Conservation (phyloP, 179 eudicot species). For the Beta lomatogona region DNA sequence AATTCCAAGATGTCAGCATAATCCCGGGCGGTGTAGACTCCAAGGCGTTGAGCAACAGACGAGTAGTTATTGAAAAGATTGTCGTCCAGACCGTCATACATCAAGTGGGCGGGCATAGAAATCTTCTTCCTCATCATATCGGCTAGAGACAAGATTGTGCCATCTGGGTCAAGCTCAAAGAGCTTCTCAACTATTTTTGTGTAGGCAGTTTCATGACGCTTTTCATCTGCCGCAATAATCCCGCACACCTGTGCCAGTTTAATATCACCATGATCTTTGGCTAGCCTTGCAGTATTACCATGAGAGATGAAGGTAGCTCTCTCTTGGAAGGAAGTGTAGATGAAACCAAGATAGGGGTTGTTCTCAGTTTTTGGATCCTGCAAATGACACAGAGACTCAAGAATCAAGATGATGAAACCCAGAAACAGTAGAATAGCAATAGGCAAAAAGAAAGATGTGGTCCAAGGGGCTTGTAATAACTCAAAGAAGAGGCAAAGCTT, state of each 20-base stretch:
- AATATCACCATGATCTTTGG: slow-evolving; percentile 49
- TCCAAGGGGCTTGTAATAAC: not conserved
- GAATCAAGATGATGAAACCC: slow-evolving; percentile 8
- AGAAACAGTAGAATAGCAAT: not conserved
- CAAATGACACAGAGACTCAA: not conserved
- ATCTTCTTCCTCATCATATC: slow-evolving; percentile 59
- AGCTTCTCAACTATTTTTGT: slow-evolving; percentile 55
- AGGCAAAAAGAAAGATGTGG: not conserved
- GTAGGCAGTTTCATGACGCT: slow-evolving; percentile 56
- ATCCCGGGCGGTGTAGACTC: slow-evolving; percentile 53
- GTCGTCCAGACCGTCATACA: slow-evolving; percentile 49
- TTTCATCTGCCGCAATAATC: slow-evolving; percentile 53
- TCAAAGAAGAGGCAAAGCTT: no score
- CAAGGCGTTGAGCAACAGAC: slow-evolving; percentile 48
- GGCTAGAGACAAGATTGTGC: slow-evolving; percentile 38
- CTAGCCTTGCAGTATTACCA: slow-evolving; percentile 51
- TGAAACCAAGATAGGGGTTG: slow-evolving; percentile 53
- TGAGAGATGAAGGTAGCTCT: slow-evolving; percentile 56
- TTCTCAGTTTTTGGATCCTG: slow-evolving; percentile 53
- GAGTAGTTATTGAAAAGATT: slow-evolving; percentile 49
- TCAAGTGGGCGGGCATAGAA: slow-evolving; percentile 52
- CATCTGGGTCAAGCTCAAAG: slow-evolving; percentile 52
- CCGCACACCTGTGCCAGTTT: slow-evolving; percentile 52
- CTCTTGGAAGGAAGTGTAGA: slow-evolving; percentile 57
- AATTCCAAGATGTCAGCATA: slow-evolving; percentile 52